Evolutionary conservation across 2,329 filamentous ascomycete species (phyloP).

Genomic region (Aureobasidium musti): DNA sequence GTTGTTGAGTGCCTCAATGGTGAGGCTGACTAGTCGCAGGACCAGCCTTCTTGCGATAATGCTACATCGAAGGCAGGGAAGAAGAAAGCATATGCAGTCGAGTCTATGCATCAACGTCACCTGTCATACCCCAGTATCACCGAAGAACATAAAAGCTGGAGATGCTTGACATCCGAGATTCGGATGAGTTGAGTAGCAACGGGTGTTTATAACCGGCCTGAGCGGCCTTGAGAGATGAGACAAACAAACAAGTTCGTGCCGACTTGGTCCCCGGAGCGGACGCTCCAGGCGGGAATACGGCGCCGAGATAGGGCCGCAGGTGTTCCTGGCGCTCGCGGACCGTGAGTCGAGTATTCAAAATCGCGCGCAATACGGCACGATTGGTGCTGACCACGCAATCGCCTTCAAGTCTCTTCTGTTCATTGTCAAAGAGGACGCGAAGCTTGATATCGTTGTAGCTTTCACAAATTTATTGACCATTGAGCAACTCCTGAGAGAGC

Average conservation of each 20-base stretch:
- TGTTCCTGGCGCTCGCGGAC: conserved; percentile 17
- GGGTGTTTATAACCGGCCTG: conserved; percentile 12
- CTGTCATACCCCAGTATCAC: conserved; percentile 19
- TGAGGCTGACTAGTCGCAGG: conserved; percentile 7
- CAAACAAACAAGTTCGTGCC: conserved; percentile 28
- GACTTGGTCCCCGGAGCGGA: conserved; percentile 11
- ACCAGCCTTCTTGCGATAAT: neutral
- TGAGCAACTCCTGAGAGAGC: neutral
- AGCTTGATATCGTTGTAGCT: neutral
- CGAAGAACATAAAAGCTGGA: conserved; percentile 4
- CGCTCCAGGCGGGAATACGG: conserved; percentile 16
- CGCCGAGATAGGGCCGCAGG: conserved; percentile 24
- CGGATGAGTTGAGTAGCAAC: conserved; percentile 8
- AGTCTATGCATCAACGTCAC: neutral
- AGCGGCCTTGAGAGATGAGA: conserved; percentile 17
- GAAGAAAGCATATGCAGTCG: neutral
- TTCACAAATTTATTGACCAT: neutral
- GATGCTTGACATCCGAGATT: conserved; percentile 7
- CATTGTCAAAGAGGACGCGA: neutral
- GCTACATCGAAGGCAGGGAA: neutral
- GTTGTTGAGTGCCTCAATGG: conserved; percentile 2
- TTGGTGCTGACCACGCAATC: neutral
- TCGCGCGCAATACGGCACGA: conserved; percentile 19
- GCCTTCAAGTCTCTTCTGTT: neutral
- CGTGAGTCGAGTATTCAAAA: conserved; percentile 15